phyloP scores from a whole-genome alignment of 75 land plant species.

The Cryptomeria japonica region DNA sequence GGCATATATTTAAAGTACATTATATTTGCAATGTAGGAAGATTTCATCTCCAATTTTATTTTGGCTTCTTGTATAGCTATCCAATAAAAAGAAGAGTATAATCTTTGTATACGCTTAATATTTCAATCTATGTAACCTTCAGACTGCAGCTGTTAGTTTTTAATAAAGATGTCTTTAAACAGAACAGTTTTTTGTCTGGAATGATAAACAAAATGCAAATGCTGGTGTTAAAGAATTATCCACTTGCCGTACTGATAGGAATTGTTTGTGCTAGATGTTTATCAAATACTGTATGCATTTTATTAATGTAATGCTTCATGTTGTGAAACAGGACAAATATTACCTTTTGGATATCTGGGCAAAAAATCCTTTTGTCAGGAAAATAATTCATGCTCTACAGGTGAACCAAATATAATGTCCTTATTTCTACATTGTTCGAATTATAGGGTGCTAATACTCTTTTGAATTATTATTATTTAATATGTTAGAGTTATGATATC shows the following conservation, averaged over 20 bases:
- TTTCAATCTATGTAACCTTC: not conserved
- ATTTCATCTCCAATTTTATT: not conserved
- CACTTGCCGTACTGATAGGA: not conserved
- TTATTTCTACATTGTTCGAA: not conserved
- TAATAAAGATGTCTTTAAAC: not conserved
- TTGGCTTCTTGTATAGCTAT: not conserved
- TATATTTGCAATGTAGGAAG: not conserved
- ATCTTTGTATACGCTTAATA: not conserved
- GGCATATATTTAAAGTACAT: not conserved
- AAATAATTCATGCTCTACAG: slow-evolving; percentile 20
- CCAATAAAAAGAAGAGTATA: not conserved
- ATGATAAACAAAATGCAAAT: not conserved
- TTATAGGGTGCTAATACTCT: not conserved
- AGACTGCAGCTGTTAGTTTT: not conserved
- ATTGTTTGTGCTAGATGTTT: not conserved
- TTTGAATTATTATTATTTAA: too few relatives aligned
- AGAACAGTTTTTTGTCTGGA: not conserved
- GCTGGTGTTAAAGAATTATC: not conserved
- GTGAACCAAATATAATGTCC: not conserved
- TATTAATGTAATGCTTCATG: not conserved
- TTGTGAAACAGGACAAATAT: slow-evolving; percentile 20
- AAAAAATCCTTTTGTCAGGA: slow-evolving; percentile 26
- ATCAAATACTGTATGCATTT: not conserved
- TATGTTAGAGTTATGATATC: too few relatives aligned
- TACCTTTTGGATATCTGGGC: slow-evolving; percentile 23